Conservation (phyloP, 31 red algal species). For the Bonnemaisonia californica region DNA sequence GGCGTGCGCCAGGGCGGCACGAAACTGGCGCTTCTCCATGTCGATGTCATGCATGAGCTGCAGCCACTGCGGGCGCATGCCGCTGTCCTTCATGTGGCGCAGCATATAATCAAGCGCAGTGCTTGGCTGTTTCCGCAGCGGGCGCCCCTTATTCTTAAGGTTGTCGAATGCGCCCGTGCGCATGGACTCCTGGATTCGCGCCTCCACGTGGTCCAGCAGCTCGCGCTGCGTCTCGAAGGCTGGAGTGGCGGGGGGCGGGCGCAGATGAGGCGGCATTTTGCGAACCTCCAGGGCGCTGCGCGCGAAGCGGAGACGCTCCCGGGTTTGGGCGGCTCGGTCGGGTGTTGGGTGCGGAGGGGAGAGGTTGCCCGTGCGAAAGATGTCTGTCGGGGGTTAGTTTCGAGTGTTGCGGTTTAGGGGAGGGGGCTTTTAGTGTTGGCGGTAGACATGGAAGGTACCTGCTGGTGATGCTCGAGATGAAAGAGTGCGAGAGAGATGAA, state of each 20-base stretch:
- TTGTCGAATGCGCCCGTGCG: slow-evolving; percentile 64
- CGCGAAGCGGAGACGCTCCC: slow-evolving; percentile 40
- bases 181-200: slow-evolving; percentile 64
- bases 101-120: slow-evolving; percentile 42
- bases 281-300: slow-evolving; percentile 39
- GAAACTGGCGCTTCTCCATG: slow-evolving; percentile 25
- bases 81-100: slow-evolving; percentile 63
- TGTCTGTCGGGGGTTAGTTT: not conserved
- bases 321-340: slow-evolving; percentile 26
- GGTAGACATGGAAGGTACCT: too few species aligned
- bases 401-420: too few species aligned
- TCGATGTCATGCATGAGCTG: slow-evolving; percentile 79
- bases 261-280: slow-evolving; percentile 15
- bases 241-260: slow-evolving; percentile 7
- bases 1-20: slow-evolving; percentile 7
- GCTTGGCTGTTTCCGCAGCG: slow-evolving; percentile 40
- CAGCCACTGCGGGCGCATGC: slow-evolving; percentile 60
- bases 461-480: too few species aligned
- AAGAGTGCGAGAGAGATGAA: too few species aligned
- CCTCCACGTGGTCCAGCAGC: slow-evolving; percentile 45
- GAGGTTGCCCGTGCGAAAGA: slow-evolving; percentile 22
- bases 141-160: slow-evolving; percentile 68
- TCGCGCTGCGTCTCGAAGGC: slow-evolving; percentile 56
- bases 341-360: not conserved
- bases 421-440: too few species aligned